Conservation (phyloP, 1,284 basidiomycete species). For the Erythrobasidium hasegawianum region DNA sequence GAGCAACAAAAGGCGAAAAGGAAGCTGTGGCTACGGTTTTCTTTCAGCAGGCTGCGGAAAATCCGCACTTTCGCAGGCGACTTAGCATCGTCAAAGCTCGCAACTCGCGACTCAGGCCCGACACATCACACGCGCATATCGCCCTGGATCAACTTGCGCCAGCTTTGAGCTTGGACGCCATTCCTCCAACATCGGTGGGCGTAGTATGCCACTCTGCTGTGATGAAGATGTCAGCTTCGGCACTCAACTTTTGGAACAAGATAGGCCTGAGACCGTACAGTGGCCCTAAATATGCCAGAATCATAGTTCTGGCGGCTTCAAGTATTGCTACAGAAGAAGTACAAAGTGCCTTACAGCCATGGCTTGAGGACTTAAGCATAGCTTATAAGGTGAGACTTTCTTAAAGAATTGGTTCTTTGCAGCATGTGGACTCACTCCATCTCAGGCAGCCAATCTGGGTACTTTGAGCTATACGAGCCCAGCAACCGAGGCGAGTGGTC, state of each 20-base stretch:
- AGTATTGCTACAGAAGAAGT: conserved; percentile 62
- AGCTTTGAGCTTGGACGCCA: neutral
- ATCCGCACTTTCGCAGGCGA: conserved; percentile 23
- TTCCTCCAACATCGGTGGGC: conserved; percentile 20
- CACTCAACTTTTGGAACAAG: conserved; percentile 75
- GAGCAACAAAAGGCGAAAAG: conserved; percentile 19
- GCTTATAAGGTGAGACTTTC: conserved; percentile 60
- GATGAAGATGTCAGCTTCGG: conserved; percentile 62
- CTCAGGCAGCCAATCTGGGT: too few relatives aligned
- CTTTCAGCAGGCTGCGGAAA: conserved; percentile 23
- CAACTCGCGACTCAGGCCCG: too few relatives aligned
- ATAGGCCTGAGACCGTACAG: conserved; percentile 65
- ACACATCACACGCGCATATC: too few relatives aligned
- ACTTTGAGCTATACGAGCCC: too few relatives aligned
- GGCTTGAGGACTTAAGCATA: conserved; percentile 58
- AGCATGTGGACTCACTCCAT: too few relatives aligned
- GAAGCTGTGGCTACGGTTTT: conserved; percentile 30
- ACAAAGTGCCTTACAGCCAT: conserved; percentile 55
- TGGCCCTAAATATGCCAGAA: conserved; percentile 62
- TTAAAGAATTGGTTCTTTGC: too few relatives aligned
- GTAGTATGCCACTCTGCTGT: conserved; percentile 48
- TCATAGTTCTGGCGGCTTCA: conserved; percentile 53
- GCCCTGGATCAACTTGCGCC: neutral
- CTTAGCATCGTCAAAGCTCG: neutral
- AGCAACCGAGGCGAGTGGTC: too few relatives aligned